Evolutionary conservation across 352 stramenopile species (phyloP).

Genomic region (Globisporangium ultimum): DNA sequence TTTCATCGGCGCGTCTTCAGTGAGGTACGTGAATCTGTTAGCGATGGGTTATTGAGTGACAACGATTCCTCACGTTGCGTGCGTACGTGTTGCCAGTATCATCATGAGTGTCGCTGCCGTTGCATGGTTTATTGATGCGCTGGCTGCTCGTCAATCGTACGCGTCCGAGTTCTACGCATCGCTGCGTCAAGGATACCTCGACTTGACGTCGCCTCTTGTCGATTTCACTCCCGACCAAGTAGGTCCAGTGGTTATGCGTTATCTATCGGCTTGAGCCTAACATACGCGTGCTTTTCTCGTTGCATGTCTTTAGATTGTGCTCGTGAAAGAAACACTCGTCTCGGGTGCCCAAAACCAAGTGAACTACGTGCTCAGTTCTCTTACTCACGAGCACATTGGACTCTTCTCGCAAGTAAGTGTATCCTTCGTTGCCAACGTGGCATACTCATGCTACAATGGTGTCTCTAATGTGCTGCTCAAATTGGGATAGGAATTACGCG

Average conservation of each 20-base stretch:
- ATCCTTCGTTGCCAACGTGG: neutral
- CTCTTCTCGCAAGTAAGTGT: constrained; percentile 58
- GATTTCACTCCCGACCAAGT: constrained; percentile 87
- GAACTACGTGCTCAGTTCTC: constrained; percentile 81
- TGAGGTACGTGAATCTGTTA: constrained; percentile 37
- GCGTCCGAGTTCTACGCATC: constrained; percentile 84
- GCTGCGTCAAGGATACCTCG: constrained; percentile 75
- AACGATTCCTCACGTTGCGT: neutral
- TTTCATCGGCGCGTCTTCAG: constrained; percentile 42
- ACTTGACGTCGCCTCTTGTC: constrained; percentile 73
- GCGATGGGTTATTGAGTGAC: neutral
- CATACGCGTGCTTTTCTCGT: neutral
- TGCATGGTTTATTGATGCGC: constrained; percentile 64
- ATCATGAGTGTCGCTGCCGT: constrained; percentile 59
- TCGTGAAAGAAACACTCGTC: constrained; percentile 79
- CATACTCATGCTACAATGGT: too few species aligned
- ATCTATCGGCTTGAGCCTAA: too few species aligned
- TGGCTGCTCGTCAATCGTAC: constrained; percentile 80
- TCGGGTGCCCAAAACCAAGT: constrained; percentile 79
- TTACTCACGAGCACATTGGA: constrained; percentile 71
- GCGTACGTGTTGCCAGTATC: constrained; percentile 23
- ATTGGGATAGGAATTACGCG: constrained; percentile 53
- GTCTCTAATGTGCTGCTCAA: too few species aligned
- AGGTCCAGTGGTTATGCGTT: neutral
- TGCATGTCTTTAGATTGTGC: constrained; percentile 38